Base-by-base conservation (phyloP, 805 yeast genomes). In the Yamadazyma takamatsuzukensis region DNA sequence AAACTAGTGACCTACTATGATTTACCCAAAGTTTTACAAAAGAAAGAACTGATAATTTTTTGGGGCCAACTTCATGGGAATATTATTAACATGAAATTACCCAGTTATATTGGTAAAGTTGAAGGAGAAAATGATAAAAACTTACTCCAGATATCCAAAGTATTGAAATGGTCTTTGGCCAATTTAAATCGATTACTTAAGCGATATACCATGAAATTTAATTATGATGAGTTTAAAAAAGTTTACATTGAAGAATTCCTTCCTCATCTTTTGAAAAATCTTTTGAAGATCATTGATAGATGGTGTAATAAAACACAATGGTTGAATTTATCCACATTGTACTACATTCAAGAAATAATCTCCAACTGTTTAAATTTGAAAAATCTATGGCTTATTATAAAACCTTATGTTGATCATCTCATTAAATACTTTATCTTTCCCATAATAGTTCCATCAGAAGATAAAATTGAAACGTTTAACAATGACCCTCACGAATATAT, bases 401-500 rank as follows among this genome's bases (percentile, higher is more conserved):
- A 78, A 47, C 80, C 84, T 1, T 81, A 81, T 53, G 68, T 78
- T 31, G 76, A 76, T 25, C 70, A 74, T 5, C 61, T 90, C 16
- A 63, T 90, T 21, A 62, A 78, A 9, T 87, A 81, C 45, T 77
- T 90, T 34, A 70, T 90, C 7, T 82, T 73, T 57, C 95, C 95
- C 2, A 61, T 83, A 36, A 58, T 90, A 36, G 76, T 88, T 43
- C 83, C 93, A 2, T 68, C 73, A 6, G 80, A 78, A 33, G 78
- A 72, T 5, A 76, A 78, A 13, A 62, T 86, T 35, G 94, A 84
- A 44, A 58, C 75, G 4, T 89, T 84, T 60, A 94, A 87, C 41
- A 78, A 73, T 40, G 96, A 89, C 47, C 96, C 96, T 3, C 82
- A 77, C 35, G 96, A 88, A 53, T 93, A 86, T 54, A 78, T 90